phyloP scores from a whole-genome alignment of 1,139 yeast species.

The Diutina mesorugosa region DNA sequence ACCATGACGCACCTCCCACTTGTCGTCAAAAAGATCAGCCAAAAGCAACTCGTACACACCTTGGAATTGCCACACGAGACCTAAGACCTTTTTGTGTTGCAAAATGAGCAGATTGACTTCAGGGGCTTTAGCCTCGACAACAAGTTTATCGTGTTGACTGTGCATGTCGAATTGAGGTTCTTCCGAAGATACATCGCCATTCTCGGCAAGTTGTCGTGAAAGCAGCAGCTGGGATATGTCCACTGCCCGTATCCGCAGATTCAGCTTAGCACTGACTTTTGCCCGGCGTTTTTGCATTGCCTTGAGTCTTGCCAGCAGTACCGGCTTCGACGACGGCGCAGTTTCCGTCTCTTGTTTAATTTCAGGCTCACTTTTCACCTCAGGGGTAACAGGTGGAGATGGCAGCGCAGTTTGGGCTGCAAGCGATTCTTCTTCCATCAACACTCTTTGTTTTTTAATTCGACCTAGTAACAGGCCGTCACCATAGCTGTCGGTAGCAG shows the following conservation, averaged over 20 bases:
- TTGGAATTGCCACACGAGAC: slow-evolving; percentile 88
- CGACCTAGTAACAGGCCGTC: slow-evolving; percentile 1
- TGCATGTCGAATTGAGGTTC: slow-evolving; percentile 42
- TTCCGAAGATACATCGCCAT: slow-evolving; percentile 10
- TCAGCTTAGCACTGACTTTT: slow-evolving; percentile 61
- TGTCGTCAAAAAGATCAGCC: slow-evolving; percentile 69
- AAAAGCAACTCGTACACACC: slow-evolving; percentile 85
- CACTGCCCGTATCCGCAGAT: slow-evolving; percentile 41
- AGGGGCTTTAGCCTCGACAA: slow-evolving; percentile 66
- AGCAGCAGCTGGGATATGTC: slow-evolving; percentile 74
- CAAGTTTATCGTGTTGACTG: slow-evolving; percentile 68
- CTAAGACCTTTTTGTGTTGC: slow-evolving; percentile 65
- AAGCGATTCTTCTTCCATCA: slow-evolving; percentile 6
- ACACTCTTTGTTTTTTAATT: slow-evolving; percentile 1
- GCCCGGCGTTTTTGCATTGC: slow-evolving; percentile 94
- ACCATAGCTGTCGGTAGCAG: slow-evolving; percentile 13
- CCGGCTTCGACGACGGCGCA: slow-evolving; percentile 3
- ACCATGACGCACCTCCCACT: slow-evolving; percentile 96
- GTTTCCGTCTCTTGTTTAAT: slow-evolving; percentile 3
- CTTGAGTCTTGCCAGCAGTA: slow-evolving; percentile 58
- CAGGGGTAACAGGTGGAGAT: slow-evolving; percentile 3
- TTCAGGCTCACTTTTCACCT: slow-evolving; percentile 3
- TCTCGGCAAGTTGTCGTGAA: slow-evolving; percentile 41
- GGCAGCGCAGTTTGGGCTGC: not conserved
- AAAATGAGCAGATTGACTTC: slow-evolving; percentile 61